Evolutionary conservation across 2,329 filamentous ascomycete genomes (phyloP), one percentile per base, ranked within the genome.

Genomic region (Septoria linicola): DNA sequence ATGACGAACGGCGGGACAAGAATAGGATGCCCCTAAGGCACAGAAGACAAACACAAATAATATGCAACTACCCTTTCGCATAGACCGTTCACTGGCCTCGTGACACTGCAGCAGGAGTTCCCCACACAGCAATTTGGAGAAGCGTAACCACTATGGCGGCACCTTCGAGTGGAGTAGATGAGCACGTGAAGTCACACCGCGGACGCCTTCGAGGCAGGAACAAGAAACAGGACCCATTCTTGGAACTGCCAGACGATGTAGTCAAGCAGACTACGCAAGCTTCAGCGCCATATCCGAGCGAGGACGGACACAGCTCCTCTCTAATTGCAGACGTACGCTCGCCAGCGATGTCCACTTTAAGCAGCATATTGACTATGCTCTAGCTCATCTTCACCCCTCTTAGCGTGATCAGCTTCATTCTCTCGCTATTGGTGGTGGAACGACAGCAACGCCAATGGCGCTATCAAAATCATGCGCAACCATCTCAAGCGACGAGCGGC

Each of bases 381-480:
- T 21, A 69, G 66, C 55, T 69, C 40, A 54, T 87, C 59, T 74
- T 85, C 69, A 84, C 82, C 0, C 83, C 85, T 6, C 59, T 87
- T 55, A 75, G 82, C 57, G 80, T 87, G 65, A 72, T 81, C 43
- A 79, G 81, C 17, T 87, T 87, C 69, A 66, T 88, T 35, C 39
- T 87, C 57, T 87, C 84, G 1, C 78, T 88, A 39, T 75, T 78
- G 64, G 68, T 85, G 44, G 76, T 87, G 36, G 83, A 87, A 70
- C 71, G 77, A 43, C 75, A 75, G 51, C 81, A 76, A 70, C 80
- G 61, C 63, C 74, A 62, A 64, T 75, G 67, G 74, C 82, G 68
- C 23, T 60, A 68, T 52, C 62, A 63, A 54, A 61, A 71, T 51
- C 66, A 66, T 55, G 57, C 64, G 19, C 49, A 50, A 70, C 45